These are phyloP conservation scores for Ulota crispa DNA, from an alignment of 225 moss, liverwort and hornwort genomes.

Conservation along the genomic window DNA sequence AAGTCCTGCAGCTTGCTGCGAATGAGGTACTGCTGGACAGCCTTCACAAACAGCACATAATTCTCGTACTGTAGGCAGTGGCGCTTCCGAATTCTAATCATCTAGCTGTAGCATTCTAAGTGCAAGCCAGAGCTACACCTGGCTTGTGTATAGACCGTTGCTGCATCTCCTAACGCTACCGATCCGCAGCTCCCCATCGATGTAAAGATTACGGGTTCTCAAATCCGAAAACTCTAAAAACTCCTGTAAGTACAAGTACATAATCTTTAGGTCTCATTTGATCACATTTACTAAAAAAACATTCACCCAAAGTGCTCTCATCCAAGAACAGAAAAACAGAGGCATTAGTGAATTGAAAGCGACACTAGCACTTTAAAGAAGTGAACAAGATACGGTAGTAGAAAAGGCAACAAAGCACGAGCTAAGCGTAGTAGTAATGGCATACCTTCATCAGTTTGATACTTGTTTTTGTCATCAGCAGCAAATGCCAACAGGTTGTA, in stretches of 20 bases:
- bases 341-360: neutral
- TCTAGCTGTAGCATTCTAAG: constrained; percentile 8
- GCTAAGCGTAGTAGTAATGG: neutral
- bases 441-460: constrained; percentile 96
- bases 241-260: constrained; percentile 36
- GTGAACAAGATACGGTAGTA: constrained; percentile 1
- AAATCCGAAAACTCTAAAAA: constrained; percentile 65
- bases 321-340: neutral
- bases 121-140: constrained; percentile 19
- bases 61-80: neutral
- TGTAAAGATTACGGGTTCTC: constrained; percentile 35
- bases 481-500: constrained; percentile 95
- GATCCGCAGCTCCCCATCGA: constrained; percentile 20
- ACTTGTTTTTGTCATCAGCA: constrained; percentile 98
- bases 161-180: constrained; percentile 19
- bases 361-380: neutral
- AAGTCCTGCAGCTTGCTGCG: neutral
- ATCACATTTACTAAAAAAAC: neutral
- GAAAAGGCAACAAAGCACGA: neutral
- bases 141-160: neutral
- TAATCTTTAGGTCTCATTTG: neutral
- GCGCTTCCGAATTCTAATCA: constrained; percentile 1
- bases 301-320: neutral
- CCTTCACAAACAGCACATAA: neutral
- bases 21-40: neutral